Evolutionary conservation across 331 rosid genomes (phyloP), one percentile per base, ranked within the genome.

Genomic region (Prunus yedoensis): DNA sequence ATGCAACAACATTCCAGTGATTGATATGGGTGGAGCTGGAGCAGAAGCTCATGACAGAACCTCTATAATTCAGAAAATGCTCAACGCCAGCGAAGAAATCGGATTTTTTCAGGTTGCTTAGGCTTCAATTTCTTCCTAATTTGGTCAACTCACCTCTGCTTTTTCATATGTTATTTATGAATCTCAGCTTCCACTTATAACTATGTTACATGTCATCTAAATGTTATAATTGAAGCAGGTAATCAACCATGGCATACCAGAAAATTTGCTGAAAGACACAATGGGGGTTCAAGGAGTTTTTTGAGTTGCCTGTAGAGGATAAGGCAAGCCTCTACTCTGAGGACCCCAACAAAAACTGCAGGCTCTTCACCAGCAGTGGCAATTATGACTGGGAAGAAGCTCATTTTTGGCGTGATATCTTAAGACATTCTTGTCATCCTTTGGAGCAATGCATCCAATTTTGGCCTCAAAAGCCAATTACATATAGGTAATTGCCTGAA

Each of bases 361-460:
- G 57, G 32, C 64, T 67, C 18, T 66, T 18, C 3, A 21, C 75
- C 12, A 80, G 79, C 76, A 68, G 73, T 51, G 76, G 10, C 41
- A 15, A 21, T 72, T 57, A 8, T 50, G 23, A 58, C 4, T 23
- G 67, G 56, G 76, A 72, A 50, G 67, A 41, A 8, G 11, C 11
- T 58, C 67, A 43, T 72, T 8, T 21, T 5, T 72, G 76, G 76
- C 68, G 76, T 13, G 57, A 58, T 58, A 5, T 8, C 54, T 16
- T 72, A 13, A 7, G 28, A 58, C 82, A 73, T 76, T 63, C 56
- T 43, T 81, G 85, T 52, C 78, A 73, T 59, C 85, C 79, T 52
- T 10, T 81, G 1, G 79, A 72, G 79, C 65, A 81, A 16, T 73
- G 47, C 17, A 50, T 50, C 7, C 56, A 74, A 28, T 17, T 50